A percentile compares a stretch with the other conserved stretches of the same genome.
Evolutionary conservation across 192 early-diverging fungal species (phyloP).

Genomic region (Rhizophagus sp.): DNA sequence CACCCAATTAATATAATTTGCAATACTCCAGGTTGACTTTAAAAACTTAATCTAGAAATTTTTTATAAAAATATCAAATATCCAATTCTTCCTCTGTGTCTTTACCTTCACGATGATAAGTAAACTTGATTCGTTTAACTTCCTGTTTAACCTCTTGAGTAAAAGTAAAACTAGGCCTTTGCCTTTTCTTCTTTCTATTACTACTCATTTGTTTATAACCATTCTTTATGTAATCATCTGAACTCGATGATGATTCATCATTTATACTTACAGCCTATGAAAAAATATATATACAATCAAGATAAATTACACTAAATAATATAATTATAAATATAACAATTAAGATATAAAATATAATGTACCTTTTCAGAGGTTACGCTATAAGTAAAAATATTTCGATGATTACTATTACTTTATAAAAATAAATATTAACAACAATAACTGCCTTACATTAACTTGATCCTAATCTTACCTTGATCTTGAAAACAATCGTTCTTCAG

Average conservation of each 20-base stretch:
- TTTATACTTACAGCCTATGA: not conserved
- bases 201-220: conserved; percentile 12
- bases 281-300: not conserved
- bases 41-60: too few species aligned
- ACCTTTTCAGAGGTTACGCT: conserved; percentile 18
- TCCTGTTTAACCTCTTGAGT: conserved; percentile 10
- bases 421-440: not conserved
- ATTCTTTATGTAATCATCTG: conserved; percentile 6
- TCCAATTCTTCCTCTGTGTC: conserved; percentile 11
- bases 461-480: conserved; percentile 44
- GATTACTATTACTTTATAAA: conserved; percentile 35
- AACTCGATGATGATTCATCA: conserved; percentile 14
- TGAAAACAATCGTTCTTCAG: conserved; percentile 85
- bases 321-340: not conserved
- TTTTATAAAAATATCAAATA: not conserved
- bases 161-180: not conserved
- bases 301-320: not conserved
- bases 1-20: too few species aligned
- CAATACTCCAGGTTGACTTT: too few species aligned
- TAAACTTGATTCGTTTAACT: conserved; percentile 3
- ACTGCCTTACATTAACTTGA: too few species aligned
- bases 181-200: conserved; percentile 5
- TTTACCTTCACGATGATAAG: not conserved
- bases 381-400: not conserved
- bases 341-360: not conserved